Conservation (phyloP, 108 stramenopile genomes). For the Skeletonema costatum region DNA sequence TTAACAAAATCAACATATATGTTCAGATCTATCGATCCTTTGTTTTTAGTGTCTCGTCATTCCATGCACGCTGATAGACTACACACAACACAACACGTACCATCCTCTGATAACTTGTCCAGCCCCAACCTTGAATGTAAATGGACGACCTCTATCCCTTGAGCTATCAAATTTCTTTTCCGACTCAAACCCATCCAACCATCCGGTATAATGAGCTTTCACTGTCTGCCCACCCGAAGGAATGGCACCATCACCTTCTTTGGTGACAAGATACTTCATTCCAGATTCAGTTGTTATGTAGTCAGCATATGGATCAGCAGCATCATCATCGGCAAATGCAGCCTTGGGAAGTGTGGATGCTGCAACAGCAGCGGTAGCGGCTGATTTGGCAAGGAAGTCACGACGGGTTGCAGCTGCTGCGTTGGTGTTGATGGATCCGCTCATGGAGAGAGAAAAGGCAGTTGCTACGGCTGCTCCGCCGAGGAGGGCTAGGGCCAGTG, state of each 20-base stretch:
- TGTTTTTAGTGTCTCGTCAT: too few relatives aligned
- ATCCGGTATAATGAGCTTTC: constrained; percentile 96
- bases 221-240: constrained; percentile 84
- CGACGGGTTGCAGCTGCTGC: background rate
- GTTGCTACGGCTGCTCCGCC: background rate
- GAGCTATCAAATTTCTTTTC: constrained; percentile 93
- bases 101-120: constrained; percentile 94
- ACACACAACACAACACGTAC: too few relatives aligned
- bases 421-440: background rate
- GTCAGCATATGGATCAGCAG: constrained; percentile 55
- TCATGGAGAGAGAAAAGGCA: background rate
- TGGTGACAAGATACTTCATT: constrained; percentile 86
- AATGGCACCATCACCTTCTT: constrained; percentile 87
- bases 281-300: constrained; percentile 87
- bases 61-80: too few relatives aligned
- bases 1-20: too few relatives aligned
- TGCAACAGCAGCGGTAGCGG: background rate
- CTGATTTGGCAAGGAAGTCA: background rate
- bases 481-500: background rate
- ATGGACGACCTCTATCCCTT: constrained; percentile 92
- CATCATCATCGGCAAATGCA: constrained; percentile 38
- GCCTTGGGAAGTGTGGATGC: constrained; percentile 19
- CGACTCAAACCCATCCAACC: constrained; percentile 74
- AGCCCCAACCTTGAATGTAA: constrained; percentile 90
- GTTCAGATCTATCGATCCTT: too few relatives aligned